These are phyloP conservation scores for Podila verticillata DNA, from an alignment of 192 early-diverging fungal species.

Conservation along the genomic window DNA sequence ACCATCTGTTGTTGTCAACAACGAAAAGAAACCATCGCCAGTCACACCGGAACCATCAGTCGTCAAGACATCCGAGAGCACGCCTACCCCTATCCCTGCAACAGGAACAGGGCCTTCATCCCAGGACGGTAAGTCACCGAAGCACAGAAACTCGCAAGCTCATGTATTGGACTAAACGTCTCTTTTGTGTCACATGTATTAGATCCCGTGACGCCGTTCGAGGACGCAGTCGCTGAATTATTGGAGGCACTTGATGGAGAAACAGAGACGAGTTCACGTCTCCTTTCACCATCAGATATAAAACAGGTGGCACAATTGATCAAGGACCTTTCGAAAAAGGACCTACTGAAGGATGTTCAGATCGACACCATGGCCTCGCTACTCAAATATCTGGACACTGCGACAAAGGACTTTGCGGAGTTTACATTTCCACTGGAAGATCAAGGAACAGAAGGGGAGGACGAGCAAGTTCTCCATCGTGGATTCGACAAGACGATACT, in stretches of 20 bases:
- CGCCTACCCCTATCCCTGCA: too few relatives aligned
- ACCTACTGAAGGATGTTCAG: constrained; percentile 3
- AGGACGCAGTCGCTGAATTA: background rate
- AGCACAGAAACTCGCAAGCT: too few relatives aligned
- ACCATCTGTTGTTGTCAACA: background rate
- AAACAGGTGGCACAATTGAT: constrained; percentile 14
- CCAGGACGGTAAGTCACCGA: too few relatives aligned
- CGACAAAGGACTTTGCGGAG: constrained; percentile 6
- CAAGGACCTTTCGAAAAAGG: background rate
- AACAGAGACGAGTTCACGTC: background rate
- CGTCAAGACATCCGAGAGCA: too few relatives aligned
- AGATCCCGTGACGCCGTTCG: background rate
- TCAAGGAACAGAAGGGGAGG: background rate
- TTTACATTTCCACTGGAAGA: background rate
- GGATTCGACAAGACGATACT: constrained; percentile 7
- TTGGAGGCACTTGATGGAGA: background rate
- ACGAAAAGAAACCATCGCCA: background rate
- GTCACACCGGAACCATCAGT: too few relatives aligned
- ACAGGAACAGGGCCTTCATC: too few relatives aligned
- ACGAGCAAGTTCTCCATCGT: background rate
- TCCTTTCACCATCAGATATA: background rate
- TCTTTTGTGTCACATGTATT: background rate
- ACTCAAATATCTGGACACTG: constrained; percentile 13
- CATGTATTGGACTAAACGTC: background rate
- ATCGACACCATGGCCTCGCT: constrained; percentile 15